phyloP scores from a whole-genome alignment of 1,284 basidiomycete genomes.

The Rhodotorula sp. region DNA sequence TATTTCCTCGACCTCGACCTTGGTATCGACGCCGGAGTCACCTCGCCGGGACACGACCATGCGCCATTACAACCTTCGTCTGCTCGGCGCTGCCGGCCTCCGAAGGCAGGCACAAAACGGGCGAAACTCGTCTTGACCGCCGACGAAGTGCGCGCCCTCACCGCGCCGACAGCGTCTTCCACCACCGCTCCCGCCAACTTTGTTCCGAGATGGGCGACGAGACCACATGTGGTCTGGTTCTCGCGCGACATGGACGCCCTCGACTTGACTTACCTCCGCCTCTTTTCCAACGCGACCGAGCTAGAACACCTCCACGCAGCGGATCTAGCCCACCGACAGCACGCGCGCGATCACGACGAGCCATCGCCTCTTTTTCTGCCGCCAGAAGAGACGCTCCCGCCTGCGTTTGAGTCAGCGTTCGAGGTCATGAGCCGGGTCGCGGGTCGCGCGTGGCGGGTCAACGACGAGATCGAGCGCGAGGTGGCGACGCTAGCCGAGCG shows the following conservation, averaged over 20 bases:
- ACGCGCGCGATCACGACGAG: not conserved
- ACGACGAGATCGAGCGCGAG: slow-evolving; percentile 4
- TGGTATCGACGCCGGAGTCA: not conserved
- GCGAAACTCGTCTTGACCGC: slow-evolving; percentile 1
- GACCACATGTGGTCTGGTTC: slow-evolving; percentile 36
- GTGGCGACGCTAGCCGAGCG: not conserved
- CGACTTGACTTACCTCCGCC: slow-evolving; percentile 33
- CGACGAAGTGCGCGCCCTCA: not conserved
- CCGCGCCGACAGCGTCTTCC: not conserved
- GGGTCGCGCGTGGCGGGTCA: slow-evolving; percentile 18
- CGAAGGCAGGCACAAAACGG: not conserved
- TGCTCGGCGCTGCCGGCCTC: not conserved
- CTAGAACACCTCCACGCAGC: slow-evolving; percentile 28
- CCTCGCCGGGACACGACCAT: not conserved
- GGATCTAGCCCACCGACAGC: slow-evolving; percentile 7
- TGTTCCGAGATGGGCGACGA: slow-evolving; percentile 23
- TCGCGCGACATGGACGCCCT: slow-evolving; percentile 39
- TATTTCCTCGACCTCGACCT: slow-evolving; percentile 16
- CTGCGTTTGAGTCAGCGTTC: slow-evolving; percentile 15
- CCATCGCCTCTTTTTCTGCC: slow-evolving; percentile 5
- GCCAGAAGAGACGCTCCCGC: slow-evolving; percentile 15
- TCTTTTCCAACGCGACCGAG: slow-evolving; percentile 11
- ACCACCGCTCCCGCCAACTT: not conserved
- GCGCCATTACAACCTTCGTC: not conserved
- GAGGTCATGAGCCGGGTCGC: slow-evolving; percentile 4